Percentiles rank a stretch among this genome's conserved stretches.
phyloP scores from a whole-genome alignment of 306 rosid species.

The Albizia julibrissin region DNA sequence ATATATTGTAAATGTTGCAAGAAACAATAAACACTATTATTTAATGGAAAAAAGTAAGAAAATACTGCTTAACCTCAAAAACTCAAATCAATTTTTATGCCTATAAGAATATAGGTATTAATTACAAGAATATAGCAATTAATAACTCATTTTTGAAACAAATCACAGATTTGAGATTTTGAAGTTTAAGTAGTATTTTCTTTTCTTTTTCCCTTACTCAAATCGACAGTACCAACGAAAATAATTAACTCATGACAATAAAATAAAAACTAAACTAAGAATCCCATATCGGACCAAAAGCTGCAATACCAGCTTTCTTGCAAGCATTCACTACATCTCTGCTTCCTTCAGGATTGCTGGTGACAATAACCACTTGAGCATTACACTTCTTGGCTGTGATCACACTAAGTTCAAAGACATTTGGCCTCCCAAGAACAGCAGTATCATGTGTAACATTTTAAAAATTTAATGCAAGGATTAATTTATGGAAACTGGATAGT shows the following conservation, averaged over 20 bases:
- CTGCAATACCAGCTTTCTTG: slow-evolving; percentile 42
- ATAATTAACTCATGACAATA: not conserved
- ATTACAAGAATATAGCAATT: too few species aligned
- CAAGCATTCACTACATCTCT: slow-evolving; percentile 59
- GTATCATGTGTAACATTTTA: too few species aligned
- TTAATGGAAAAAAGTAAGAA: too few species aligned
- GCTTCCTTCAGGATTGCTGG: slow-evolving; percentile 64
- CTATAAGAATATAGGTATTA: too few species aligned
- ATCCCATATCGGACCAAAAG: slow-evolving; percentile 68
- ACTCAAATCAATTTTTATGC: too few species aligned
- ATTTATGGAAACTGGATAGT: too few species aligned
- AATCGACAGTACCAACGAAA: not conserved
- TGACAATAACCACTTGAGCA: slow-evolving; percentile 57
- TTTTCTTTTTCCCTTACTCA: too few species aligned
- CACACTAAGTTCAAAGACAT: slow-evolving; percentile 43
- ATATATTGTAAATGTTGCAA: not conserved
- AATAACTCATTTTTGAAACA: too few species aligned
- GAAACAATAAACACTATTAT: not conserved
- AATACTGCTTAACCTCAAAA: too few species aligned
- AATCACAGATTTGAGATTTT: too few species aligned
- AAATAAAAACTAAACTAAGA: slow-evolving; percentile 28
- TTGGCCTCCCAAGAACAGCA: slow-evolving; percentile 49
- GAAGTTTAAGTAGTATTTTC: too few species aligned
- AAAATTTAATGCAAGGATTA: too few species aligned
- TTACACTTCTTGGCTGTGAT: slow-evolving; percentile 40